These are phyloP conservation scores for Thuidium tamariscinum DNA, from an alignment of 225 moss, liverwort and hornwort species.

Conservation along the genomic window DNA sequence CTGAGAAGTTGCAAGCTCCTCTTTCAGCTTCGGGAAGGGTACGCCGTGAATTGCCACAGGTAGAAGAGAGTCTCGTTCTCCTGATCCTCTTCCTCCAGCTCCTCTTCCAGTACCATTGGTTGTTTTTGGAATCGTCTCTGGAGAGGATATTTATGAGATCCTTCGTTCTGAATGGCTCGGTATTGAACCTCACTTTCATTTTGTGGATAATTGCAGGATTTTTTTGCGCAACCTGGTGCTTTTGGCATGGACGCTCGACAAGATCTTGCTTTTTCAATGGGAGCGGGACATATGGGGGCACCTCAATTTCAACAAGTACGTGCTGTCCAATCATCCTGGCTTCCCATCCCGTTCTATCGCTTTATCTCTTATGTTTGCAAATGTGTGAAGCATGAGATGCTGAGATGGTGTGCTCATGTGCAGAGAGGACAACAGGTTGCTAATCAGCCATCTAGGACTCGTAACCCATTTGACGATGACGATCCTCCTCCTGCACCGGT, in stretches of 20 bases:
- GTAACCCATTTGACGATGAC: conserved; percentile 44
- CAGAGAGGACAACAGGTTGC: conserved; percentile 20
- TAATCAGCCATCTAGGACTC: conserved; percentile 28
- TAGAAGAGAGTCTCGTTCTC: not conserved
- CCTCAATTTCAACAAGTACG: conserved; percentile 27
- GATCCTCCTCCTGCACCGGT: conserved; percentile 29
- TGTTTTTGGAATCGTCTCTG: not conserved
- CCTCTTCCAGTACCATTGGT: not conserved
- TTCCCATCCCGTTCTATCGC: not conserved
- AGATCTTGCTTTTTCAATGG: conserved; percentile 22
- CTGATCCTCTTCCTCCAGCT: not conserved
- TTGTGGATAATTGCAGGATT: conserved; percentile 16
- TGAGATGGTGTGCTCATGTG: not conserved
- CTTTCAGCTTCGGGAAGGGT: conserved; percentile 17
- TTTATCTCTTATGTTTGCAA: not conserved
- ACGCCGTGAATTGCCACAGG: conserved; percentile 41
- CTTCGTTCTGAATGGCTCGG: not conserved
- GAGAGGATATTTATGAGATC: not conserved
- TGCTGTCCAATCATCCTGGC: not conserved
- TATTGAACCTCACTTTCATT: not conserved
- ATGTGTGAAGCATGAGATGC: not conserved
- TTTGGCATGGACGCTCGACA: conserved; percentile 19
- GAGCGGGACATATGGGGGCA: conserved; percentile 14
- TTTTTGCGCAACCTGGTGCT: conserved; percentile 32
- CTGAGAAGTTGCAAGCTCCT: conserved; percentile 9